Evolutionary conservation across 1,139 yeast species (phyloP).

Genomic region (Kurtzmaniella quercitrusa): DNA sequence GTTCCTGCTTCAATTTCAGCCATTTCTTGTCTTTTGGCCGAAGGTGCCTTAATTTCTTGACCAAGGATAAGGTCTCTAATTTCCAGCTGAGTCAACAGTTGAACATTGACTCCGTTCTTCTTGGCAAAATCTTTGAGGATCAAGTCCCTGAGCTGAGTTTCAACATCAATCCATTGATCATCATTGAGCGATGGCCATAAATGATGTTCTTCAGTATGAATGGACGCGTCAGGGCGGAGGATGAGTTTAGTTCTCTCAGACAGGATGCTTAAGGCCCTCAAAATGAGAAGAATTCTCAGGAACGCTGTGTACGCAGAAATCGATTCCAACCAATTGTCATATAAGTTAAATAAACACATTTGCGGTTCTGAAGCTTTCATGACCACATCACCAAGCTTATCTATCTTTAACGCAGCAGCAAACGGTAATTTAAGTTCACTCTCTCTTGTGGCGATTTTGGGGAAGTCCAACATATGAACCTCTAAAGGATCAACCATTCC

Average conservation of each 20-base stretch:
- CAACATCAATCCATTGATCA: conserved; percentile 92
- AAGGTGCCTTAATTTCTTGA: conserved; percentile 89
- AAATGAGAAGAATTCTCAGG: conserved; percentile 73
- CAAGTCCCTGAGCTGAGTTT: conserved; percentile 80
- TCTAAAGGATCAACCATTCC: conserved; percentile 94
- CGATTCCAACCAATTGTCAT: conserved; percentile 88
- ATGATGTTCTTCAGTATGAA: conserved; percentile 72
- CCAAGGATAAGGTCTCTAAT: conserved; percentile 92
- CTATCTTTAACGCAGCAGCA: conserved; percentile 79
- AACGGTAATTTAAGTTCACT: conserved; percentile 90
- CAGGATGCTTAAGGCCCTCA: conserved; percentile 77
- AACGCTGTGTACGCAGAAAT: conserved; percentile 92
- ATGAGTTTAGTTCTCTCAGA: conserved; percentile 74
- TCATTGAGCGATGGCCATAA: conserved; percentile 89
- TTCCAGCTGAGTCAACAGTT: conserved; percentile 88
- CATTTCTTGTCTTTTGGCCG: conserved; percentile 71
- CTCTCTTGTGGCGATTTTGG: conserved; percentile 84
- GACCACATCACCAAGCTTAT: conserved; percentile 75
- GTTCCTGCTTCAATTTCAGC: conserved; percentile 66
- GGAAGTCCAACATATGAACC: conserved; percentile 96
- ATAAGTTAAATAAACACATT: conserved; percentile 84
- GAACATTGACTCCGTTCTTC: conserved; percentile 80
- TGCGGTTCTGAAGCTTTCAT: conserved; percentile 88
- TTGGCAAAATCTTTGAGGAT: conserved; percentile 82
- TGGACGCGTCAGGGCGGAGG: conserved; percentile 68